Percentiles rank a stretch among this genome's conserved stretches.
These are phyloP conservation scores for Apiospora phragmitis DNA, from an alignment of 2,329 filamentous ascomycete genomes.

Conservation along the genomic window DNA sequence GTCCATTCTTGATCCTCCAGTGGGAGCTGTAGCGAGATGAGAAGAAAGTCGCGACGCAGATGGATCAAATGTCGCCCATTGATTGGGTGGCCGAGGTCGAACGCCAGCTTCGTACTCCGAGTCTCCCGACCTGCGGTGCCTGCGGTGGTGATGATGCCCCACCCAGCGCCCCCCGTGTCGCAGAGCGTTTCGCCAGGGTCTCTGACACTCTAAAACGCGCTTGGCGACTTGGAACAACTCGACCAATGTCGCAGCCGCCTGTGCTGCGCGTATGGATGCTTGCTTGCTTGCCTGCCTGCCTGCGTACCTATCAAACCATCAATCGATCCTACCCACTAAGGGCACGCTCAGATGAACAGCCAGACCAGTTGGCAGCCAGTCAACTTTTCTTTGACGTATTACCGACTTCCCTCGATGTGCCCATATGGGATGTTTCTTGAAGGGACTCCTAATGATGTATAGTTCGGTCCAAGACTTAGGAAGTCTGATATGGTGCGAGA, in stretches of 20 bases:
- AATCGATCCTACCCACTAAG: neutral
- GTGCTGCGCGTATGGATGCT: neutral
- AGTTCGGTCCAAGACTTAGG: neutral
- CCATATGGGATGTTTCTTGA: neutral
- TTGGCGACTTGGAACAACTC: constrained; percentile 13
- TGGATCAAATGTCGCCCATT: neutral
- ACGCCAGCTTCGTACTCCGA: neutral
- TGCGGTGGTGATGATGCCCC: neutral
- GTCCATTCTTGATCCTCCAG: neutral
- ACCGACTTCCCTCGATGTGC: neutral
- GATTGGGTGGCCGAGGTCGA: neutral
- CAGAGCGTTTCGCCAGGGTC: constrained; percentile 18
- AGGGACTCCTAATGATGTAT: neutral
- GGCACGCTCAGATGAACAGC: neutral
- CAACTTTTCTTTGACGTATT: neutral
- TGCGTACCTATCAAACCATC: neutral
- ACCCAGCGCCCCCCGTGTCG: constrained; percentile 12
- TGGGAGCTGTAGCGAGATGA: neutral
- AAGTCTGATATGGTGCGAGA: neutral
- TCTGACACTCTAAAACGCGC: constrained; percentile 14
- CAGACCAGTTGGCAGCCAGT: neutral
- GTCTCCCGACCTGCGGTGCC: too few relatives aligned
- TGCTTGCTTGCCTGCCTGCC: neutral
- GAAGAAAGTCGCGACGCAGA: neutral
- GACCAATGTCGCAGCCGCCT: neutral